Evolutionary conservation across 2,329 filamentous ascomycete species (phyloP), one percentile per base, ranked within the genome.

Genomic region (Colletotrichum noveboracense): DNA sequence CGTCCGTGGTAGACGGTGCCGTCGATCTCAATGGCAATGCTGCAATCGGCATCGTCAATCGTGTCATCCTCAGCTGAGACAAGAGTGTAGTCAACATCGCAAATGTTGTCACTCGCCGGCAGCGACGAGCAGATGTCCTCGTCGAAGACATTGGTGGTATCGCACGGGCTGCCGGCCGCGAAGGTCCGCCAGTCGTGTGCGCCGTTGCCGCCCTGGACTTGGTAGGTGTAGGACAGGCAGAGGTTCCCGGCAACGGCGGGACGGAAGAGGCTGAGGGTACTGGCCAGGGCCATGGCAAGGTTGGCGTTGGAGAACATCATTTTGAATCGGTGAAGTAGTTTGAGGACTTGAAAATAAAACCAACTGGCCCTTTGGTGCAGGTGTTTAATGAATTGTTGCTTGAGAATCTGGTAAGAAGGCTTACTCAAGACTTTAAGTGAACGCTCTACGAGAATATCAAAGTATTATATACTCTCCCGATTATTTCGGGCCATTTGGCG

Each of bases 401-500:
- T 3, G 6, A 6, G 18, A 48, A 12, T 18, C 5, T 48, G 9
- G 9, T 48, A 3, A n/a, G 18, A 12, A n/a, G 18, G 9, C 18
- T n/a, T 48, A 6, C 9, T 48, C 18, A n/a, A 48, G 9, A 48
- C n/a, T 3, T 12, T 3, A 43, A 21, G 3, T 12, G 38, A 0
- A 21, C 18, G 10, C 43, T 8, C 13, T 2, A 13, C 6, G 3
- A 52, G 43, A 52, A 21, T 21, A 21, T 52, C 12, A 5, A 21
- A 6, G n/a, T 10, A 52, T 52, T 21, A 21, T 48, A 21, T 48
- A 48, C 18, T 48, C 7, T 0, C 3, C 0, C 3, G 10, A 48
- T 48, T 48, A 0, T 12, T 48, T 48, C 9, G 43, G n/a, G 10
- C 0, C 3, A 13, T 0, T 12, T 48, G 43, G 43, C 1, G 2